Conservation (phyloP, 495 filamentous ascomycete species). For the Tuber umbilicatum region DNA sequence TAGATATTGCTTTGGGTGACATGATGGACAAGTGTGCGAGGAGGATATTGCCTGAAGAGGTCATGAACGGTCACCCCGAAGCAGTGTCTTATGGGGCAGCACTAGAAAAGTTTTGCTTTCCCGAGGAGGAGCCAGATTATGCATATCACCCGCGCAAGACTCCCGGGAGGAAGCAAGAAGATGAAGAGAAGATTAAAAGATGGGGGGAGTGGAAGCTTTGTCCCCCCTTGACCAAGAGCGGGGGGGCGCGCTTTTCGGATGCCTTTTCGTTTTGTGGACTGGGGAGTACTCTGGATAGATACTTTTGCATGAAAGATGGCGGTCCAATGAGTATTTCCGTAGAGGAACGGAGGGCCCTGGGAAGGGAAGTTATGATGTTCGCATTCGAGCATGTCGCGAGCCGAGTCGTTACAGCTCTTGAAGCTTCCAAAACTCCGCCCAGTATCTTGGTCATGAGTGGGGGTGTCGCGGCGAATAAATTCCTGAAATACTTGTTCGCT, state of each 20-base stretch:
- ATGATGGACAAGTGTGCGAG: constrained; percentile 78
- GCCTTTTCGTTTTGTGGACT: constrained; percentile 63
- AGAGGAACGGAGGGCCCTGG: constrained; percentile 57
- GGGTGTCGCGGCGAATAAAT: constrained; percentile 79
- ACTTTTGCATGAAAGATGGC: constrained; percentile 40
- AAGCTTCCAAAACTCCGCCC: constrained; percentile 42
- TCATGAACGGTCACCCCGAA: constrained; percentile 35
- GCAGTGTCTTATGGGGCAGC: constrained; percentile 66
- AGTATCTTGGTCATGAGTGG: constrained; percentile 73
- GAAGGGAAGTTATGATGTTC: constrained; percentile 63
- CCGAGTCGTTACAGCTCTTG: constrained; percentile 62
- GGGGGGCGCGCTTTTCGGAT: constrained; percentile 42
- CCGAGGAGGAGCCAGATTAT: constrained; percentile 41
- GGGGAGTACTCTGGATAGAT: constrained; percentile 49
- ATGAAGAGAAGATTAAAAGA: not conserved
- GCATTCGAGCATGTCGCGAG: constrained; percentile 83
- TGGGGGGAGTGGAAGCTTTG: constrained; percentile 33
- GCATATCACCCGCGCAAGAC: constrained; percentile 31
- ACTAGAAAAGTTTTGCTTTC: constrained; percentile 74
- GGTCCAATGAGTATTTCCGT: constrained; percentile 10
- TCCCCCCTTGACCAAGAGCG: constrained; percentile 29
- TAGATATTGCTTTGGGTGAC: constrained; percentile 76
- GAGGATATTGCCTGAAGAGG: constrained; percentile 55
- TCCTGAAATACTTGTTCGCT: constrained; percentile 57
- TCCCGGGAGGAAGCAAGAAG: constrained; percentile 38